phyloP scores from a whole-genome alignment of 2,329 filamentous ascomycete species.

The Mycosphaerella sp. region DNA sequence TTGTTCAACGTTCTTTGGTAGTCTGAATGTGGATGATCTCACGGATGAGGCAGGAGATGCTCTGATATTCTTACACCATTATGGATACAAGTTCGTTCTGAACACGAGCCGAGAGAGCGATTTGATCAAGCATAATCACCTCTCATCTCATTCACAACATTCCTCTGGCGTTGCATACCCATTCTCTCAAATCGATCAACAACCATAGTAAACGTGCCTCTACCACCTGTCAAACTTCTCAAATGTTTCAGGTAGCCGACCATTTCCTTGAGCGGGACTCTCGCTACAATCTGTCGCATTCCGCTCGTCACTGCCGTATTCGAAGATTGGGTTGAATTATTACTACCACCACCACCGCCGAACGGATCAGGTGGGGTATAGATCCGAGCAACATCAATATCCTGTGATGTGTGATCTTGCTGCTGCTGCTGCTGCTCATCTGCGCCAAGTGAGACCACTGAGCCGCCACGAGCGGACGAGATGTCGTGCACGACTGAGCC shows the following conservation, averaged over 20 bases:
- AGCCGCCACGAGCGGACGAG: slow-evolving; percentile 63
- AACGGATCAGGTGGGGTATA: slow-evolving; percentile 90
- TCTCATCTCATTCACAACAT: slow-evolving; percentile 41
- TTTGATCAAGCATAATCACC: slow-evolving; percentile 22
- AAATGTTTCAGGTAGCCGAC: slow-evolving; percentile 87
- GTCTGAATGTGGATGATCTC: too few relatives aligned
- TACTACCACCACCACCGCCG: slow-evolving; percentile 25
- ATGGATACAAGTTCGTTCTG: background rate
- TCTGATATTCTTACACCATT: background rate
- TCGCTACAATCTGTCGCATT: slow-evolving; percentile 61
- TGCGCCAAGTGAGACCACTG: slow-evolving; percentile 63
- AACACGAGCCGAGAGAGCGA: background rate
- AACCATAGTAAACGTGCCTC: slow-evolving; percentile 70
- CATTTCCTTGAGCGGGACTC: slow-evolving; percentile 94
- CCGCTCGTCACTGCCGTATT: slow-evolving; percentile 17
- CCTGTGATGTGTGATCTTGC: slow-evolving; percentile 14
- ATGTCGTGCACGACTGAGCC: slow-evolving; percentile 79
- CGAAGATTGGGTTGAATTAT: background rate
- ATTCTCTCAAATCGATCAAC: slow-evolving; percentile 66
- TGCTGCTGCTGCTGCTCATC: slow-evolving; percentile 15
- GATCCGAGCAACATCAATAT: slow-evolving; percentile 65
- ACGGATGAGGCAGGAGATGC: too few relatives aligned
- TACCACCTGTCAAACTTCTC: slow-evolving; percentile 77
- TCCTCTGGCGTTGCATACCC: slow-evolving; percentile 53
- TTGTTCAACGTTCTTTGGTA: too few relatives aligned